Percentiles rank a stretch among this genome's conserved stretches.
These are phyloP conservation scores for Fusarium anthophilum DNA, from an alignment of 2,329 filamentous ascomycete genomes.

Conservation along the genomic window DNA sequence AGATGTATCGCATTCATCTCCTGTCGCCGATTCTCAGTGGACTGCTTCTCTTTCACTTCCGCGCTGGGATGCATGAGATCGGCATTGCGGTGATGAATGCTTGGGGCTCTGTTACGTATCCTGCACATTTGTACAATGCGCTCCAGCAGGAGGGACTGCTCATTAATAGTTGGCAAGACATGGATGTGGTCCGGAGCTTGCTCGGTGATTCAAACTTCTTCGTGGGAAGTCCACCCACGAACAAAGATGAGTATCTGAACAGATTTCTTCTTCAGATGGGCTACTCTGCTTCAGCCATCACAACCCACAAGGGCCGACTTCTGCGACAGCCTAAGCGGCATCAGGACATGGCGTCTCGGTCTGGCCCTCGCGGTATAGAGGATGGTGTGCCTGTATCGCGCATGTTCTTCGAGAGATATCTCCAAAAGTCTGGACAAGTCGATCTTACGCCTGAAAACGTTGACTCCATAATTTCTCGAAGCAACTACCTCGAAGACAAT, in stretches of 20 bases:
- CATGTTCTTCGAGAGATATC: neutral
- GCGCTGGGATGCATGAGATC: neutral
- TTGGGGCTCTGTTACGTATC: rapidly evolving
- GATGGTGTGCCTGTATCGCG: neutral
- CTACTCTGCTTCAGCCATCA: neutral
- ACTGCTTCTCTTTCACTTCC: neutral
- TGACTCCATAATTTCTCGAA: neutral
- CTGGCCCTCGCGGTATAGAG: neutral
- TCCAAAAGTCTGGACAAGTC: neutral
- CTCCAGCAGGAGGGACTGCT: neutral
- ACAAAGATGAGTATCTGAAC: neutral
- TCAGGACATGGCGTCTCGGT: neutral
- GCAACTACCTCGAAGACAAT: neutral
- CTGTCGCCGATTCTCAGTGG: neutral
- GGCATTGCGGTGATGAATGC: rapidly evolving
- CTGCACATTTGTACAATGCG: neutral
- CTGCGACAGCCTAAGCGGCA: neutral
- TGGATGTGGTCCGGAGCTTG: neutral
- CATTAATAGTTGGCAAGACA: neutral
- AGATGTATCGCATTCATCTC: neutral
- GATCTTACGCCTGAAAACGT: neutral
- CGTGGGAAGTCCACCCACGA: neutral
- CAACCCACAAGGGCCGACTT: neutral
- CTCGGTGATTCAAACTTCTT: neutral
- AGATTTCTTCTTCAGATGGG: neutral